Base-by-base conservation (phyloP, 345 rosid species). In the Arabidopsis arenosa region DNA sequence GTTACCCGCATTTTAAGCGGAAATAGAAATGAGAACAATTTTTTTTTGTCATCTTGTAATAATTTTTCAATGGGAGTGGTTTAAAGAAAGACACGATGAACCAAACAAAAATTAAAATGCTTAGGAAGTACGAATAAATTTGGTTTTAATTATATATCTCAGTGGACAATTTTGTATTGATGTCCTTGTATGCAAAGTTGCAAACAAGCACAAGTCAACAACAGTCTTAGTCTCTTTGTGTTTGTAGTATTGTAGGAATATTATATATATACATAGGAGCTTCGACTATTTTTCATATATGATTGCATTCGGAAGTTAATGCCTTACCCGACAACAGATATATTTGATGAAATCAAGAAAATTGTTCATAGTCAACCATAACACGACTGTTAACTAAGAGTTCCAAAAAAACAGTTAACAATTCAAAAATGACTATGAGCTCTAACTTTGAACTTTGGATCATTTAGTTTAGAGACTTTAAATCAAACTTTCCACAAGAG, bases 41-140 rank as follows among this genome's bases (percentile, higher is more conserved):
- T 5, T 13, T 13, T 54, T 70, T 78, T 76, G 80, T 76, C 80
- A 66, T 66, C 51, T 72, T 49, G 77, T 66, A 33, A 59, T 72
- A 74, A 51, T 55, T 41, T 72, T 66, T 77, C 80, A 78, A 78
- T 72, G 68, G 81, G 81, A 72, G 81, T 78, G 69, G 81, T 78
- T 78, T 78, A 72, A 72, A 43, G 69, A 78, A 33, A 72, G 77
- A 78, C 73, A 65, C 36, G 56, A 65, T 66, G 56, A 49, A 65
- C 57, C 52, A 58, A 67, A 72, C 56, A 58, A 39, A 54, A 77
- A 49, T 36, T 39, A 56, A 71, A 78, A 78, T 72, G 81, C 68
- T 66, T 66, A 72, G 56, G 44, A 51, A 44, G 61, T 78, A 71
- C 77, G 68, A 66, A 49, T 62, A 41, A 44, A 18, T n/a, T 14